These are phyloP conservation scores for Phytophthora hybrid DNA, from an alignment of 352 stramenopile species.

Conservation along the genomic window DNA sequence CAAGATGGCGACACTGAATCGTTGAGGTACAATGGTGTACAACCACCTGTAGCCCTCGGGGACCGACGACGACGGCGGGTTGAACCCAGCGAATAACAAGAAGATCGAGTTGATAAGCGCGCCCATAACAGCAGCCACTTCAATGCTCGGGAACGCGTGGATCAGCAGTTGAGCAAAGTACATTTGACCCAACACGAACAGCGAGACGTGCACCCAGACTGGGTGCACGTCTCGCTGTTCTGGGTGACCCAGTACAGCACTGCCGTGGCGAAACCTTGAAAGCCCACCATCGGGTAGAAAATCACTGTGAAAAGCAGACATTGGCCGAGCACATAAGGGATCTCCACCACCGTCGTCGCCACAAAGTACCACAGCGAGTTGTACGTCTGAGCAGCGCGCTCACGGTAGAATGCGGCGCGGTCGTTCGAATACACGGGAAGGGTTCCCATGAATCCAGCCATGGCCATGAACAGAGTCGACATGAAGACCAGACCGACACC, in stretches of 20 bases:
- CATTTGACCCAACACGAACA: constrained; percentile 25
- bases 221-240: no score
- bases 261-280: constrained; percentile 21
- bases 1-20: constrained; percentile 14
- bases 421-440: constrained; percentile 22
- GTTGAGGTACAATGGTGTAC: constrained; percentile 19
- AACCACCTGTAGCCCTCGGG: constrained; percentile 9
- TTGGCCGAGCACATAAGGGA: constrained; percentile 19
- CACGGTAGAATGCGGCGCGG: constrained; percentile 25
- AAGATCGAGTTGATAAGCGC: constrained; percentile 24
- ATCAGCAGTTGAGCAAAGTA: constrained; percentile 26
- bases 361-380: constrained; percentile 35
- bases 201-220: constrained; percentile 12
- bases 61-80: constrained; percentile 12
- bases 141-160: constrained; percentile 26
- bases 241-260: constrained; percentile 24
- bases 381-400: constrained; percentile 21
- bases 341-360: constrained; percentile 20
- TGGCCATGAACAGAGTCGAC: constrained; percentile 71
- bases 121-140: constrained; percentile 18
- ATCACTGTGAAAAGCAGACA: constrained; percentile 18
- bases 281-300: constrained; percentile 24
- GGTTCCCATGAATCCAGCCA: constrained; percentile 70
- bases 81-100: constrained; percentile 20
- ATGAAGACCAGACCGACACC: constrained; percentile 70